Conservation (phyloP, 352 stramenopile genomes). For the Pilasporangium apinafurcum region DNA sequence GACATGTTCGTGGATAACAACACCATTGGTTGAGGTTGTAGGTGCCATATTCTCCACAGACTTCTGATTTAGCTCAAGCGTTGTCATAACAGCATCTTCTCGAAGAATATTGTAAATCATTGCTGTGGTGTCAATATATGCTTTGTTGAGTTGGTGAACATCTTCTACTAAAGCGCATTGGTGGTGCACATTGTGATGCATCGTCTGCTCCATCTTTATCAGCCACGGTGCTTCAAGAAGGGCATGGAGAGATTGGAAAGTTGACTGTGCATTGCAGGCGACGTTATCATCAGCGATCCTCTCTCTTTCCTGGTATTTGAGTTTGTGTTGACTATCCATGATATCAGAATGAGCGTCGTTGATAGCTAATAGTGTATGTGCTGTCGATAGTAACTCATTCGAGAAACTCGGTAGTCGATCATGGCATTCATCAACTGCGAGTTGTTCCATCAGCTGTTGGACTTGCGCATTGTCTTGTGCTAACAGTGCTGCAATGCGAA, state of each 20-base stretch:
- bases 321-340: slow-evolving; percentile 4
- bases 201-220: slow-evolving; percentile 29
- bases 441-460: slow-evolving; percentile 20
- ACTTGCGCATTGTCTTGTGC: slow-evolving; percentile 12
- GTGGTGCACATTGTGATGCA: slow-evolving; percentile 56
- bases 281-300: background rate
- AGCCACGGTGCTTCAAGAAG: slow-evolving; percentile 20
- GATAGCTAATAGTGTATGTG: too few species aligned
- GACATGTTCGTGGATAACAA: background rate
- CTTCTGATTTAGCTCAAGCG: slow-evolving; percentile 1
- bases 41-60: slow-evolving; percentile 2
- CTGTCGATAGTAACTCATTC: too few species aligned
- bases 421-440: slow-evolving; percentile 18
- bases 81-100: background rate
- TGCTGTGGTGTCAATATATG: background rate
- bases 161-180: slow-evolving; percentile 27
- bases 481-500: slow-evolving; percentile 10
- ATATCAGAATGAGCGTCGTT: too few species aligned
- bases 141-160: slow-evolving; percentile 15
- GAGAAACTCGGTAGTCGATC: background rate
- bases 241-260: slow-evolving; percentile 17
- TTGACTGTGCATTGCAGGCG: background rate
- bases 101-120: slow-evolving; percentile 4
- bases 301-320: background rate
- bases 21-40: background rate